phyloP scores from a whole-genome alignment of 2,329 filamentous ascomycete species.

The Botrytis tulipae region DNA sequence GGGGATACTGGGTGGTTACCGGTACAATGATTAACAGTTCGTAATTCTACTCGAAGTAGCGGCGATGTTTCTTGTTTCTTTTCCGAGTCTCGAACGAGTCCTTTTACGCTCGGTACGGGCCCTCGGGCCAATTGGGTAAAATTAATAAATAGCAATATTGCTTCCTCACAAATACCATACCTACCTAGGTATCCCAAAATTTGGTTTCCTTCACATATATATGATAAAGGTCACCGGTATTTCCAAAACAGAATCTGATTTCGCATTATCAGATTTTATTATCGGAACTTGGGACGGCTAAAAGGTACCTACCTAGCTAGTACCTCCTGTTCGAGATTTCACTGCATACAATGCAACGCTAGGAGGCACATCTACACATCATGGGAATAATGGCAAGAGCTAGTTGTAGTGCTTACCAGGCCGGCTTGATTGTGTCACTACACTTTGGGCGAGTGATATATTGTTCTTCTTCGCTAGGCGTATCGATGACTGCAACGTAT shows the following conservation, averaged over 20 bases:
- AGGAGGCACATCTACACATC: neutral
- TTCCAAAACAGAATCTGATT: neutral
- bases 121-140: neutral
- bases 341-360: neutral
- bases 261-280: neutral
- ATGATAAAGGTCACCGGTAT: neutral
- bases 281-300: neutral
- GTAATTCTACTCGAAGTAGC: neutral
- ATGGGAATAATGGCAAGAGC: neutral
- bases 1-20: neutral
- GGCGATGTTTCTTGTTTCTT: slow-evolving; percentile 9
- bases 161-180: neutral
- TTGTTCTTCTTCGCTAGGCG: neutral
- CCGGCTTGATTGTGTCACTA: neutral
- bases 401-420: neutral
- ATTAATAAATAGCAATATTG: neutral
- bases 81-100: slow-evolving; percentile 1
- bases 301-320: neutral
- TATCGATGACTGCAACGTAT: neutral
- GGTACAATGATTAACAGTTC: neutral
- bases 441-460: neutral
- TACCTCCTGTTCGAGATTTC: neutral
- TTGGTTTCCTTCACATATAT: neutral
- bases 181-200: neutral
- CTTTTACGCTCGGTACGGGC: neutral